phyloP scores from a whole-genome alignment of 2,329 filamentous ascomycete genomes.

The Kalaharituber pfeilii region DNA sequence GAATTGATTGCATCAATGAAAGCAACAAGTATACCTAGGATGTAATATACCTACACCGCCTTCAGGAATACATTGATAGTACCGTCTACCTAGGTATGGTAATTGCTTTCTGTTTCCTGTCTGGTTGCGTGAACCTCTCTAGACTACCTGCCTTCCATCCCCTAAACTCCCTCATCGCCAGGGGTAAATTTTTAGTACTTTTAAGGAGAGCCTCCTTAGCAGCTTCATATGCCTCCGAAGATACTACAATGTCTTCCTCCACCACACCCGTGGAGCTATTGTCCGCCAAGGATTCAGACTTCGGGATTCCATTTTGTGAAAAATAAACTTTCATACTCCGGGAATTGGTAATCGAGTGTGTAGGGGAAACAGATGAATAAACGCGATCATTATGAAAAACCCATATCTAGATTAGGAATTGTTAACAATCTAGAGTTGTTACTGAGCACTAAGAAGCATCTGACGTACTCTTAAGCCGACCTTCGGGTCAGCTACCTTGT shows the following conservation, averaged over 20 bases:
- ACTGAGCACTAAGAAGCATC: not conserved
- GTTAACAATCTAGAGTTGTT: not conserved
- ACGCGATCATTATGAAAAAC: slow-evolving; percentile 16
- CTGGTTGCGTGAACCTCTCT: too few species aligned
- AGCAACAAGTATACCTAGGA: too few species aligned
- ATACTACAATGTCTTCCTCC: slow-evolving; percentile 8
- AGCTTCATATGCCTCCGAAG: slow-evolving; percentile 3
- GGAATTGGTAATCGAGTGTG: not conserved
- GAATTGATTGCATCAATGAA: too few species aligned
- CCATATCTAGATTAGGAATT: slow-evolving; percentile 9
- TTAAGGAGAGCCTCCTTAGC: slow-evolving; percentile 6
- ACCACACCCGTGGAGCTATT: not conserved
- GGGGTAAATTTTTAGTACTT: slow-evolving; percentile 6
- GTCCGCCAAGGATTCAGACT: not conserved
- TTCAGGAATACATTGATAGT: too few species aligned
- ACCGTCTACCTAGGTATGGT: too few species aligned
- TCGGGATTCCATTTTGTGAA: not conserved
- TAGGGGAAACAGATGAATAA: slow-evolving; percentile 4
- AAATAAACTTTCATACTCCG: slow-evolving; percentile 17
- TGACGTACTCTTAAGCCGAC: not conserved
- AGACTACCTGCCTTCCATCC: slow-evolving; percentile 14
- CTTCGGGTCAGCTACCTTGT: not conserved
- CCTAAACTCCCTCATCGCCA: slow-evolving; percentile 4
- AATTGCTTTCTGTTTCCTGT: too few species aligned
- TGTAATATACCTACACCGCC: too few species aligned